phyloP scores from a whole-genome alignment of 148 eudicot species.

The Cornus suecica region DNA sequence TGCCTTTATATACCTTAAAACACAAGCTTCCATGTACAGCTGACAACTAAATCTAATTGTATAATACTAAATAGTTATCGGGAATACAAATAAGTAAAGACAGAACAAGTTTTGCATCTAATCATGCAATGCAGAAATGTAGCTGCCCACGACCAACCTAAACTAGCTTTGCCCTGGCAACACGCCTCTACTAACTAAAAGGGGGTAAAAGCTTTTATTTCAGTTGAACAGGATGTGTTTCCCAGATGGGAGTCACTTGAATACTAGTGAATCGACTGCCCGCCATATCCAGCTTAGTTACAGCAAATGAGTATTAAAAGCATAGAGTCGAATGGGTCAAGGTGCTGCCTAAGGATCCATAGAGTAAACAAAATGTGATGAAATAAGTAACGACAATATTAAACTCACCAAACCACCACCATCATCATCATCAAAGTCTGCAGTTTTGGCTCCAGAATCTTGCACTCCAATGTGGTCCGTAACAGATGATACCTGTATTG shows the following conservation, averaged over 20 bases:
- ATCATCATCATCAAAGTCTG: slow-evolving; percentile 97
- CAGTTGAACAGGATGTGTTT: neutral
- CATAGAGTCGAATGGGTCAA: neutral
- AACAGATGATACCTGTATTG: slow-evolving; percentile 72
- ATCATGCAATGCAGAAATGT: neutral
- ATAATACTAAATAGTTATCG: neutral
- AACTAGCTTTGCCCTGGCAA: neutral
- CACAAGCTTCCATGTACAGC: neutral
- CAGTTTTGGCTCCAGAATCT: slow-evolving; percentile 74
- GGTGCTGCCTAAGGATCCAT: neutral
- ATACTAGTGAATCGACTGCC: neutral
- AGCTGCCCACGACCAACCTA: neutral
- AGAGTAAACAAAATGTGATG: neutral
- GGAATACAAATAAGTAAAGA: neutral
- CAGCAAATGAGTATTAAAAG: neutral
- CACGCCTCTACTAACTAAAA: neutral
- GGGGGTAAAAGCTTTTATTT: neutral
- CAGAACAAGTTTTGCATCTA: neutral
- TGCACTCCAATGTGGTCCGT: slow-evolving; percentile 83
- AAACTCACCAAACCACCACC: slow-evolving; percentile 96
- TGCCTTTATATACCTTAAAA: neutral
- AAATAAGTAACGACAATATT: neutral
- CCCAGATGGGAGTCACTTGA: neutral
- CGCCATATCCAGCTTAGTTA: neutral
- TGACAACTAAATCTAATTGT: neutral